Percentiles rank a stretch among this genome's conserved stretches.
Conservation (phyloP, 1,139 yeast species). For the Hemisphaericaspora xylofermentans region DNA sequence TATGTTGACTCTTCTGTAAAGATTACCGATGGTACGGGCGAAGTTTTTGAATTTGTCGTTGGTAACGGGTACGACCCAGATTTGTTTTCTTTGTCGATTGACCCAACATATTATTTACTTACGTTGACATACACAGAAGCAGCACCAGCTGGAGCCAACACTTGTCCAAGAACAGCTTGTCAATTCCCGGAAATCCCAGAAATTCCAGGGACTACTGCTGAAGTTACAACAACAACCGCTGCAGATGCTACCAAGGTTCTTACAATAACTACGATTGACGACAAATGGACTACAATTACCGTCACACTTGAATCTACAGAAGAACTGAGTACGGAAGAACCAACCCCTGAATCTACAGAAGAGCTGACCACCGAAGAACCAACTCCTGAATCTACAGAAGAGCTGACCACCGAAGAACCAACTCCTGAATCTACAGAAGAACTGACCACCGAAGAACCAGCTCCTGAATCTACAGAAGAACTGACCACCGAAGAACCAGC, state of each 20-base stretch:
- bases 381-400: neutral
- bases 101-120: too few relatives aligned
- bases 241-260: neutral
- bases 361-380: slow-evolving; percentile 1
- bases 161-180: neutral
- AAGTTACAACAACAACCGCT: neutral
- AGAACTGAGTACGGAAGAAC: neutral
- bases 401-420: neutral
- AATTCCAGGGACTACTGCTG: neutral
- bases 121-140: neutral
- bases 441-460: too few relatives aligned
- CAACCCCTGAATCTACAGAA: neutral
- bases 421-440: too few relatives aligned
- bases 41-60: too few relatives aligned
- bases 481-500: too few relatives aligned
- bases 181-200: neutral
- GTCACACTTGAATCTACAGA: too few relatives aligned
- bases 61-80: too few relatives aligned
- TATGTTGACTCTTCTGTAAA: too few relatives aligned
- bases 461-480: too few relatives aligned
- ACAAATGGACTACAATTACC: neutral
- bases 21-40: too few relatives aligned
- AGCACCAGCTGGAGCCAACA: neutral
- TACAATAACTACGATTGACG: neutral
- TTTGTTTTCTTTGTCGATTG: too few relatives aligned